Conservation (phyloP, 768 basidiomycete genomes). For the Phanerochaete carnosa region DNA sequence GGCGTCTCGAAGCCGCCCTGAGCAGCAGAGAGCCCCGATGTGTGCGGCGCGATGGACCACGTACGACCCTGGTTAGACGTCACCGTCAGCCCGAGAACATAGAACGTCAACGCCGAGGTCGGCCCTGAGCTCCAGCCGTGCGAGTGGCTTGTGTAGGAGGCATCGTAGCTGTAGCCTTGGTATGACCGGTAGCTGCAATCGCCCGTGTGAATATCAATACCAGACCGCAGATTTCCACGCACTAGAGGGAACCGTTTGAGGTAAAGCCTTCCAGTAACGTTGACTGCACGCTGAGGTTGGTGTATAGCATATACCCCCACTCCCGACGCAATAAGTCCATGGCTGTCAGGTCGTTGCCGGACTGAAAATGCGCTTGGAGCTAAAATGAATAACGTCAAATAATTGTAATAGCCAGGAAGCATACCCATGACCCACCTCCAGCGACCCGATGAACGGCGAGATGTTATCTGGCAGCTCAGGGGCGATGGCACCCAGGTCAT, state of each 20-base stretch:
- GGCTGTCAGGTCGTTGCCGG: slow-evolving; percentile 47
- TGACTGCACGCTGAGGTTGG: slow-evolving; percentile 51
- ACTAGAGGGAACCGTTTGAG: slow-evolving; percentile 53
- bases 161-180: slow-evolving; percentile 53
- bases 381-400: slow-evolving; percentile 17
- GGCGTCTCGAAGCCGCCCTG: slow-evolving; percentile 54
- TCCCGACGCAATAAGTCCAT: slow-evolving; percentile 50
- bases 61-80: slow-evolving; percentile 44
- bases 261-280: slow-evolving; percentile 59
- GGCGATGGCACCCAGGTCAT: slow-evolving; percentile 45
- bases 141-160: slow-evolving; percentile 56
- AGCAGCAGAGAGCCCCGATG: slow-evolving; percentile 36
- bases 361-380: slow-evolving; percentile 57
- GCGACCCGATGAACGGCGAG: slow-evolving; percentile 55
- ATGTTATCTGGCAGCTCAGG: slow-evolving; percentile 59
- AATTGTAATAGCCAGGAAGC: too few species aligned
- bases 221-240: slow-evolving; percentile 16
- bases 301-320: slow-evolving; percentile 62
- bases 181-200: slow-evolving; percentile 46
- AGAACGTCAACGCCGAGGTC: slow-evolving; percentile 54
- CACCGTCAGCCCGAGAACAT: slow-evolving; percentile 51
- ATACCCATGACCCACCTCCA: slow-evolving; percentile 43
- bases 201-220: too few species aligned
- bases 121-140: slow-evolving; percentile 62
- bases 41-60: slow-evolving; percentile 47